phyloP scores from a whole-genome alignment of 345 rosid genomes.

The Turritis glabra region DNA sequence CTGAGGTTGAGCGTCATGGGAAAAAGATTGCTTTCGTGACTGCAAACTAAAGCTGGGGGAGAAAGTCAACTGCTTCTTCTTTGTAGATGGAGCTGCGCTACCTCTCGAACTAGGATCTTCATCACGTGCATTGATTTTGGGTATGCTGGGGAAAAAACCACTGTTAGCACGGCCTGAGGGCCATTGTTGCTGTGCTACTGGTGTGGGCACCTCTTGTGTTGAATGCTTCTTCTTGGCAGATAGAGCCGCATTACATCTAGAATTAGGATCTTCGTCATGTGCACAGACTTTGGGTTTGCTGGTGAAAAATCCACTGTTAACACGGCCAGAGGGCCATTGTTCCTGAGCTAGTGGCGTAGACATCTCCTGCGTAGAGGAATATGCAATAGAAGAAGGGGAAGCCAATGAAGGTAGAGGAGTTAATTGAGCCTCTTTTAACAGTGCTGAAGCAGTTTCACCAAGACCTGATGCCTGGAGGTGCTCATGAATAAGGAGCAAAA shows the following conservation, averaged over 20 bases:
- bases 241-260: conserved; percentile 46
- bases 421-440: conserved; percentile 91
- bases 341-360: conserved; percentile 46
- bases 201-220: conserved; percentile 50
- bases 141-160: conserved; percentile 67
- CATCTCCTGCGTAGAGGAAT: conserved; percentile 58
- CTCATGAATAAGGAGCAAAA: conserved; percentile 88
- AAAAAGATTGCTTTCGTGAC: conserved; percentile 50
- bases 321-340: conserved; percentile 91
- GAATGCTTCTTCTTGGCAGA: conserved; percentile 72
- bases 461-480: conserved; percentile 96
- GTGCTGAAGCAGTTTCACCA: conserved; percentile 58
- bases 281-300: conserved; percentile 48
- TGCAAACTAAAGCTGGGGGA: conserved; percentile 67
- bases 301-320: conserved; percentile 70
- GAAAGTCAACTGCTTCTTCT: conserved; percentile 76
- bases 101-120: conserved; percentile 55
- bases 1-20: conserved; percentile 50
- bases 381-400: conserved; percentile 64
- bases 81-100: conserved; percentile 53
- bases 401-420: conserved; percentile 74
- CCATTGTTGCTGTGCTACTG: conserved; percentile 70
- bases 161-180: conserved; percentile 67
- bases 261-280: conserved; percentile 45
- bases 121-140: conserved; percentile 41